Base-by-base conservation (phyloP, 305 asterid genomes). In the Plantago coronopus region DNA sequence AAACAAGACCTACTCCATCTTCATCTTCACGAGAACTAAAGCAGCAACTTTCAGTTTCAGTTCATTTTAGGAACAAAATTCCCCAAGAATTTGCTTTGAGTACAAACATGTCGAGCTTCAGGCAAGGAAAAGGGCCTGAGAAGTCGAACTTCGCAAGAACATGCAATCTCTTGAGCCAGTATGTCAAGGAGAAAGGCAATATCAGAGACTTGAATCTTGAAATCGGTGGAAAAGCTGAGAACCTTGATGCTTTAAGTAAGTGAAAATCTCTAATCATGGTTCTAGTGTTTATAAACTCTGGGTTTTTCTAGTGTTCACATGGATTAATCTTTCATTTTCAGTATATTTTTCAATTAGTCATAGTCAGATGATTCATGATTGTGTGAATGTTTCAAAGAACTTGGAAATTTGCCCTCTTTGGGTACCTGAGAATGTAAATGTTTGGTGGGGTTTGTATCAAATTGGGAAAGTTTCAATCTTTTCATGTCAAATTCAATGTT, bases 21-120 rank as follows among this genome's bases (percentile, higher is more conserved):
- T 34, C 40, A 34, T 1, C 12, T 0, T 12, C 11, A 34, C 40
- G 9, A 31, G 31, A 25, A 25, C 31, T 25, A 2, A 25, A n/a
- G n/a, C 31, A 25, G 2, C 5, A 2, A 27, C 34, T 3, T 27
- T 27, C 34, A 27, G 34, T 27, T 27, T 27, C 34, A 27, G 34
- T 27, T 27, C 34, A 27, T 27, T 27, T 27, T 2, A 27, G 7
- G 34, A 8, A 27, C 7, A 4, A 27, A 27, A 25, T 25, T 25
- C 2, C 2, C 5, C 5, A 25, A 27, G 34, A 0, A 27, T 27
- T 27, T 8, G 34, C 0, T 27, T 4, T 1, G 0, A 6, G 2
- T n/a, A 15, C 22, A 17, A 71, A 54, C 57, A 86, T 87, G 95
- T 84, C 82, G 54, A 68, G 65, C 69, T 57, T 75, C 8, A 57